Conservation (phyloP, 2,329 filamentous ascomycete species). For the Claviceps humidiphila region DNA sequence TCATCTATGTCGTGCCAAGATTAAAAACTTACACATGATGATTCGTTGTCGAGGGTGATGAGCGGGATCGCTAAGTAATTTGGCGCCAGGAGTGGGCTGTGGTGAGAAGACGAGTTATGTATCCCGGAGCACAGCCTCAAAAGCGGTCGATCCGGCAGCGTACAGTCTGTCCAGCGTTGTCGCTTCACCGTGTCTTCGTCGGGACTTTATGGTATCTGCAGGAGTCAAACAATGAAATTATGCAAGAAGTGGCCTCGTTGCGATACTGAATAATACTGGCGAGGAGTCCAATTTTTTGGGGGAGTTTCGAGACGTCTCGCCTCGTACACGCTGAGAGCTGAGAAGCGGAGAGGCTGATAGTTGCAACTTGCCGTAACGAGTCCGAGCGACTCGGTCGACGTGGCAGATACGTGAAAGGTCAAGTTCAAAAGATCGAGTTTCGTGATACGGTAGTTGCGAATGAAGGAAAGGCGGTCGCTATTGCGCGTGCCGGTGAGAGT, state of each 20-base stretch:
- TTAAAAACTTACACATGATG: background rate
- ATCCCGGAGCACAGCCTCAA: constrained; percentile 1
- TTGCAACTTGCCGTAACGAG: background rate
- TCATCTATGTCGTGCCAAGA: background rate
- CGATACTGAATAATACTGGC: background rate
- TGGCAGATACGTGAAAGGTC: background rate
- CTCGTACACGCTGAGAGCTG: background rate
- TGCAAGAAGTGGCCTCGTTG: background rate
- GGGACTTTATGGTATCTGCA: background rate
- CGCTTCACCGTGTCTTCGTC: background rate
- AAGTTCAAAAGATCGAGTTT: background rate
- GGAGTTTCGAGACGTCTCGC: background rate
- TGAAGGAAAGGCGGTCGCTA: background rate
- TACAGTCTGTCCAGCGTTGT: background rate
- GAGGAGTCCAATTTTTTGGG: background rate
- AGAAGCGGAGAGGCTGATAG: background rate
- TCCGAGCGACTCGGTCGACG: background rate
- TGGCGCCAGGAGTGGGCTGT: background rate
- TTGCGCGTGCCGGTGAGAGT: constrained; percentile 1
- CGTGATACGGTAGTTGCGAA: background rate
- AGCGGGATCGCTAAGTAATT: background rate
- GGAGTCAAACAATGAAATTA: background rate
- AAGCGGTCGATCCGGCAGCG: background rate
- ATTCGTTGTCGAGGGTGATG: background rate
- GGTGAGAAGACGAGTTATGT: background rate